Evolutionary conservation across 805 yeast species (phyloP).

Genomic region (Cyberlindnera amylophila): DNA sequence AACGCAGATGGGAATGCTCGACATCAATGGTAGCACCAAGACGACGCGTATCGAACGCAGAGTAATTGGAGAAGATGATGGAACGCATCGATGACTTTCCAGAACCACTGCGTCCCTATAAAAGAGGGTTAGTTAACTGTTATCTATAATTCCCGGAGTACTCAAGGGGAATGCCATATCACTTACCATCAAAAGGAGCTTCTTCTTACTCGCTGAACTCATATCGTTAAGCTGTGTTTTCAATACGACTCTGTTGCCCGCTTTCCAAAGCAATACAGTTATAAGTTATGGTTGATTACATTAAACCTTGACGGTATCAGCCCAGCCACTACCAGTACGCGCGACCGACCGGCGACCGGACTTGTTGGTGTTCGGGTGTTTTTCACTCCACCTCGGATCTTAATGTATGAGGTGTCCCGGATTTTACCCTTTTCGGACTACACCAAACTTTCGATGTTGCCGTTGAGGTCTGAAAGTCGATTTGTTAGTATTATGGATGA

Average conservation of each 20-base stretch:
- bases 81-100: slow-evolving; percentile 98
- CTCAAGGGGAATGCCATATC: too few relatives aligned
- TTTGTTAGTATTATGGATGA: too few relatives aligned
- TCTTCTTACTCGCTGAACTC: slow-evolving; percentile 46
- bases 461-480: neutral
- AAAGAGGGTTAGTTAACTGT: slow-evolving; percentile 13
- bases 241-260: too few relatives aligned
- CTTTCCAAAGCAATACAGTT: too few relatives aligned
- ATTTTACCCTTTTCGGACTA: neutral
- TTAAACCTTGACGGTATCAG: too few relatives aligned
- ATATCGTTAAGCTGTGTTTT: too few relatives aligned
- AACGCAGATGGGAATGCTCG: slow-evolving; percentile 92
- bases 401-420: neutral
- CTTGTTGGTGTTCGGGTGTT: neutral
- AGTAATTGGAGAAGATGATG: slow-evolving; percentile 90
- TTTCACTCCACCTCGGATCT: neutral
- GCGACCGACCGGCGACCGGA: too few relatives aligned
- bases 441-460: neutral
- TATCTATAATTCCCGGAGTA: too few relatives aligned
- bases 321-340: too few relatives aligned
- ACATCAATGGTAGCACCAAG: slow-evolving; percentile 97
- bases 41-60: slow-evolving; percentile 93
- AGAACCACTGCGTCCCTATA: slow-evolving; percentile 88
- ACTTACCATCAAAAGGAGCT: slow-evolving; percentile 55
- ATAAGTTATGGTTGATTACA: too few relatives aligned